A percentile compares a stretch with the other conserved stretches of the same genome.
Conservation (phyloP, 169 alveolate genomes). For the Cryptosporidium tyzzeri region DNA sequence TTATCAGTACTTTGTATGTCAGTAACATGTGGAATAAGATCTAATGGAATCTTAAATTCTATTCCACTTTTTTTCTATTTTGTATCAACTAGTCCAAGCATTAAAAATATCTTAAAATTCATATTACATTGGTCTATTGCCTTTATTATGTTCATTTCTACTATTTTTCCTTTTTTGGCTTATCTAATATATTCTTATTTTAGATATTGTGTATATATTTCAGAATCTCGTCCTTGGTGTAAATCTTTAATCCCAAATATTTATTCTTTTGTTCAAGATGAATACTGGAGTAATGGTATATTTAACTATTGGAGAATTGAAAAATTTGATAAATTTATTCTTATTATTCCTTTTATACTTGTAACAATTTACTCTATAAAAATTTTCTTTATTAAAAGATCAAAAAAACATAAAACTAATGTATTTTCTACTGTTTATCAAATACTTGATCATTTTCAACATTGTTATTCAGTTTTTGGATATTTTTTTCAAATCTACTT, state of each 20-base stretch:
- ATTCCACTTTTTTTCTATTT: slow-evolving; percentile 53
- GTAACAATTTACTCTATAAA: slow-evolving; percentile 1
- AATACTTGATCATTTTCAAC: neutral
- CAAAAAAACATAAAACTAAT: neutral
- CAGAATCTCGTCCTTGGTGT: slow-evolving; percentile 64
- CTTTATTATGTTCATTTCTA: slow-evolving; percentile 2
- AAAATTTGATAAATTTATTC: slow-evolving; percentile 45
- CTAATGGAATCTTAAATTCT: slow-evolving; percentile 57
- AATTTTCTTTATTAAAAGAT: neutral
- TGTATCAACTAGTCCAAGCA: slow-evolving; percentile 12
- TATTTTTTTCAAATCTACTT: slow-evolving; percentile 45
- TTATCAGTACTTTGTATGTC: slow-evolving; percentile 13
- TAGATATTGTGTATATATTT: slow-evolving; percentile 24
- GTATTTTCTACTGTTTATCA: neutral
- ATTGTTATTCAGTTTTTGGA: slow-evolving; percentile 17
- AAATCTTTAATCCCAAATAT: slow-evolving; percentile 20
- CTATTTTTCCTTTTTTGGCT: slow-evolving; percentile 19
- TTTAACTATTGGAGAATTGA: slow-evolving; percentile 60
- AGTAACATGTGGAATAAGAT: slow-evolving; percentile 38
- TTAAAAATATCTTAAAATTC: neutral
- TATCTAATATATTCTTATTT: slow-evolving; percentile 7
- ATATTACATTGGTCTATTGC: slow-evolving; percentile 40
- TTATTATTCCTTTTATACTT: slow-evolving; percentile 6
- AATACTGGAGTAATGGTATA: slow-evolving; percentile 41
- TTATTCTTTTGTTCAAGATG: slow-evolving; percentile 57